These are phyloP conservation scores for Corymbia calophylla DNA, from an alignment of 441 rosid genomes.

Conservation along the genomic window DNA sequence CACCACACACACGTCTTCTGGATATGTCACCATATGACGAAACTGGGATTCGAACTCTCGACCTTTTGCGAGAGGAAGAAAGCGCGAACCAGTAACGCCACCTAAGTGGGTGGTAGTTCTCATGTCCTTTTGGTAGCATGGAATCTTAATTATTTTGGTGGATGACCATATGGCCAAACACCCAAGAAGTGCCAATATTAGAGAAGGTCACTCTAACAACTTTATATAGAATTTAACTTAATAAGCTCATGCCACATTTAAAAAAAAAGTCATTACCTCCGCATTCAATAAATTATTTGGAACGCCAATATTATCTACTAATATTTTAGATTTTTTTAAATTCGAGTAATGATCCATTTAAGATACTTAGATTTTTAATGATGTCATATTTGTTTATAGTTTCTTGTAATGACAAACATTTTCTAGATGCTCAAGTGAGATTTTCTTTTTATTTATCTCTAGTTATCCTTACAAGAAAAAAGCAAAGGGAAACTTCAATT, in stretches of 20 bases:
- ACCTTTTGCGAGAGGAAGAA: too few species aligned
- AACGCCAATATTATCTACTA: accelerated
- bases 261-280: not conserved
- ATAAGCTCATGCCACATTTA: not conserved
- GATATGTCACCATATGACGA: too few species aligned
- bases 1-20: too few species aligned
- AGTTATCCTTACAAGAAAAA: not conserved
- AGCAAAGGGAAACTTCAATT: not conserved
- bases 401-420: not conserved
- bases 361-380: not conserved
- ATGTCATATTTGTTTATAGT: not conserved
- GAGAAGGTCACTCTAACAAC: not conserved
- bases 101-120: too few species aligned
- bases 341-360: not conserved
- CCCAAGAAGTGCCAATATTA: not conserved
- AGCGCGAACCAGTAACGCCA: too few species aligned
- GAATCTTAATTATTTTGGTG: not conserved
- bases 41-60: too few species aligned
- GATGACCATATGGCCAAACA: not conserved
- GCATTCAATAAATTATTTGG: not conserved
- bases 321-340: not conserved
- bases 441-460: not conserved
- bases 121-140: not conserved
- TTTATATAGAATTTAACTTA: not conserved
- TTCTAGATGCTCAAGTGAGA: not conserved